Base-by-base conservation (phyloP, 345 rosid genomes). In the Nephelium lappaceum region DNA sequence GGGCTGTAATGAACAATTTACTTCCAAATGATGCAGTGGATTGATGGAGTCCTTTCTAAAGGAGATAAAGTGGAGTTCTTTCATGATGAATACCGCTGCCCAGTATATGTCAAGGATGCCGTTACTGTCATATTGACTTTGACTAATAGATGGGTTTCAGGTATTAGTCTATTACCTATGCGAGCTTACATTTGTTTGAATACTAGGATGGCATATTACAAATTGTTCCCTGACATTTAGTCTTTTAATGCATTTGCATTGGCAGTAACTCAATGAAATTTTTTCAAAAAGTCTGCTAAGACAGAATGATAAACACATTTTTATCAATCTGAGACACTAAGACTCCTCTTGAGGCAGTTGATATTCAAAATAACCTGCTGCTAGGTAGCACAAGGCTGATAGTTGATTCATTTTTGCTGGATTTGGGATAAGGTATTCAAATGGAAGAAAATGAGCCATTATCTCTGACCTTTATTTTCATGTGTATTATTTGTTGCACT, bases 81-180 rank as follows among this genome's bases (percentile, higher is more conserved):
- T 80, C 80, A 89, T 10, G 98, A 95, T 19, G 99, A 95, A 88
- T 93, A 74, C 71, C 95, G 99, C 74, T 93, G 96, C 81, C 98
- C 99, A 4, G 90, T 95, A 38, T 92, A 90, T 81, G 91, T 95
- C 67, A 87, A 87, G 87, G 99, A 95, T 86, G 86, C 91, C 3
- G 92, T 93, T 81, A 74, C 47, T 27, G 62, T 90, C 76, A 85
- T 85, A 73, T 78, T 80, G 75, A 70, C 83, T 27, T 78, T 92
- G 85, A 82, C 85, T 55, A 61, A 86, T 43, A 87, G 60, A 84
- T 92, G 97, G 97, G 47, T 83, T 71, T 79, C 91, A 85, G 97
- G 98, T 93, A 70, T 21, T 69, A 36, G 21, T 73, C 49, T 42
- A 45, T 71, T 21, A 36, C 73, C 53, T 53, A 8, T 43, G n/a